Evolutionary conservation across 441 rosid species (phyloP), one percentile per base, ranked within the genome.

Genomic region (Viola pubescens): DNA sequence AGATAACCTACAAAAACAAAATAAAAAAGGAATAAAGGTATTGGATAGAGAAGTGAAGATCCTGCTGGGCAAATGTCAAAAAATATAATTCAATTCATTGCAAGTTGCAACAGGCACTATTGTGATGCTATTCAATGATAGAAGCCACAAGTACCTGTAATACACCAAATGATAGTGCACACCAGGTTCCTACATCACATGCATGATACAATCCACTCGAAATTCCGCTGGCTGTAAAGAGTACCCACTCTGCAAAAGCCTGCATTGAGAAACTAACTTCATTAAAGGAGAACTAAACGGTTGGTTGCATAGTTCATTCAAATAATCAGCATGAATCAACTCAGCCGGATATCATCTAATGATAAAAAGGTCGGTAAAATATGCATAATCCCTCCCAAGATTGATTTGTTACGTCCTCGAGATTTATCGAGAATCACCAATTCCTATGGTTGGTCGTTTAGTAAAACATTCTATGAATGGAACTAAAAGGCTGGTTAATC

Each of bases 181-280:
- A 89, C 97, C 97, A 86, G 37, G 91, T 86, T 71, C 97, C 97
- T 34, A 89, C 96, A 63, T 89, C 98, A 61, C 98, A 92, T 45
- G 98, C 97, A 74, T 92, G 98, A 72, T 92, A 92, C 59, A 92
- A 67, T 64, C 89, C 98, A 67, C 98, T 92, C 37, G 95, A 82
- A 77, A 89, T 82, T 64, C 96, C 96, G 62, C 98, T 94, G 11
- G 81, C 73, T 7, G 98, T 94, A 76, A 83, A 94, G 64, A 94
- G 73, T 57, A 89, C 96, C 98, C 98, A 89, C 76, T 94, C 98
- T 68, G 98, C 73, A 75, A 83, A 89, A 58, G 92, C 98, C 97
- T 94, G 84, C 69, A 71, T 3, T 40, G 46, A 65, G 48, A 46
- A 62, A 67, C 6, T 10, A 46, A 46, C 34, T 26, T 26, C 34